phyloP scores from a whole-genome alignment of 768 basidiomycete genomes.

The Suillus weaverae region DNA sequence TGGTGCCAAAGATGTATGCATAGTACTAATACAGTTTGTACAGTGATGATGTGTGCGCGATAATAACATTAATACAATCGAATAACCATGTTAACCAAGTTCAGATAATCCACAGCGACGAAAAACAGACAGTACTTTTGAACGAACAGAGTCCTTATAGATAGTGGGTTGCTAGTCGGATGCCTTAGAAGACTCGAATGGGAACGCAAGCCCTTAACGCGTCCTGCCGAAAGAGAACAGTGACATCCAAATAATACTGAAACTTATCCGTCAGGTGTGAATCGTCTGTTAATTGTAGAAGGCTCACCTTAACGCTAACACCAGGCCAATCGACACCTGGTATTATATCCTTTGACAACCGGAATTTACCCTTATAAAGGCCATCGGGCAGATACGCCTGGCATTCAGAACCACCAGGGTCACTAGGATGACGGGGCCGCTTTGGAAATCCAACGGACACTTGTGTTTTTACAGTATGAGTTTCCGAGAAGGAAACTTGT shows the following conservation, averaged over 20 bases:
- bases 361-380: constrained; percentile 59
- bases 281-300: background rate
- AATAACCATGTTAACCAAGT: background rate
- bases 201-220: constrained; percentile 62
- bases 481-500: constrained; percentile 15
- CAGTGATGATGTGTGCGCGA: background rate
- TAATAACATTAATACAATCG: background rate
- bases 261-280: constrained; percentile 2
- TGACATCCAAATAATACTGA: constrained; percentile 74
- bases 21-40: background rate
- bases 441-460: constrained; percentile 72
- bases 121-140: background rate
- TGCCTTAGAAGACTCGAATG: constrained; percentile 50
- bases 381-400: constrained; percentile 63
- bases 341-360: constrained; percentile 56
- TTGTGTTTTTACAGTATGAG: constrained; percentile 34
- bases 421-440: constrained; percentile 45
- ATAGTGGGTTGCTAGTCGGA: constrained; percentile 42
- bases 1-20: background rate
- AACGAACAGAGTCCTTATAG: background rate
- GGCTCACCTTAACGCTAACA: constrained; percentile 61
- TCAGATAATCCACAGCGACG: background rate
- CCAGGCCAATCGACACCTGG: constrained; percentile 69
- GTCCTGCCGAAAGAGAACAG: constrained; percentile 65
- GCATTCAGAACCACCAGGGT: constrained; percentile 47